Evolutionary conservation across 2,329 filamentous ascomycete species (phyloP), one percentile per base, ranked within the genome.

Genomic region (Neurospora crassa): DNA sequence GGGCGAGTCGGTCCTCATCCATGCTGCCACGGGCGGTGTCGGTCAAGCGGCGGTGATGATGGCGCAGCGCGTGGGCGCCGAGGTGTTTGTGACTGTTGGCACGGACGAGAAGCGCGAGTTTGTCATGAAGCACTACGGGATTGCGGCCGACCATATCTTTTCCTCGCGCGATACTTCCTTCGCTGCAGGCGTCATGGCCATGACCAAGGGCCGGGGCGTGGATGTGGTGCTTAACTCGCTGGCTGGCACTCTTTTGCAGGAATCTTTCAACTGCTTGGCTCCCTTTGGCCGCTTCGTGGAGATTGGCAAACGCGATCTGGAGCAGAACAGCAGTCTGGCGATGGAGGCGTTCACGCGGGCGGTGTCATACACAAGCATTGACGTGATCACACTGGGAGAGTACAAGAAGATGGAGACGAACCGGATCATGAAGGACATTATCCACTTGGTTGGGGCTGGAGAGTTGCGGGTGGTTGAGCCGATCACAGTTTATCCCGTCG

Each of bases 211-310:
- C 5, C 70, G 68, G n/a, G 75, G 75, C 3, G 74, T 74, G 0
- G 74, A 76, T 47, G 70, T 83, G 0, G 81, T 83, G 0, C 76
- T 85, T 1, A 84, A 84, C 74, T 81, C 81, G 0, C 76, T 83
- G 0, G 79, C 82, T 0, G 82, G 82, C 1, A 80, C 82, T 14
- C 71, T 82, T 0, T 74, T 85, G 0, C 81, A 82, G 16, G 80
- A 80, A 4, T 80, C 81, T 0, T 86, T 82, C 82, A 73, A 80
- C 1, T 84, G 82, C 68, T 76, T 87, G 3, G 83, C 84, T 1
- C 75, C 78, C 5, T 83, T 81, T 67, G 84, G 84, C 0, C 78
- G 76, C 3, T 82, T 86, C 76, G 71, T 86, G 0, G 84, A 86
- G 71, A 79, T 86, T n/a, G 83, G 82, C 7, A 82, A 82, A 73